These are phyloP conservation scores for Rhododendron simsii DNA, from an alignment of 148 eudicot species.

Conservation along the genomic window DNA sequence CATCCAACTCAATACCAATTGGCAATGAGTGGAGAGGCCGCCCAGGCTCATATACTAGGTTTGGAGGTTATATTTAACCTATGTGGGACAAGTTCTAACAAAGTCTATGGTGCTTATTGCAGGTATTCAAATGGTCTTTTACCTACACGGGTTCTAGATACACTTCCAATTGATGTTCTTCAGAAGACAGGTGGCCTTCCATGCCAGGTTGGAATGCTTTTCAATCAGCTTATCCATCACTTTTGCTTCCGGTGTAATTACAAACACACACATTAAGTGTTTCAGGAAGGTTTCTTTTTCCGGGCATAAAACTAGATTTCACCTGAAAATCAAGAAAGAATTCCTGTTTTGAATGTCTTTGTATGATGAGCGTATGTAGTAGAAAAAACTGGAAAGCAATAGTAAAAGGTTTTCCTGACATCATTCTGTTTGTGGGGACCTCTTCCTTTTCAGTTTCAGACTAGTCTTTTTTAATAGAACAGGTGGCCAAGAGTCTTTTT, in stretches of 20 bases:
- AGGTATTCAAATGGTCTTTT: conserved; percentile 43
- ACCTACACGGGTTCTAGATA: conserved; percentile 43
- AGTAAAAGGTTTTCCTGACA: background rate
- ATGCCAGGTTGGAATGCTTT: conserved; percentile 22
- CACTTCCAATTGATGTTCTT: conserved; percentile 28
- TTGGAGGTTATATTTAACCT: too few relatives aligned
- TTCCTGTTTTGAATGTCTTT: background rate
- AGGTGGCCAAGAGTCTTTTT: background rate
- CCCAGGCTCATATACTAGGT: too few relatives aligned
- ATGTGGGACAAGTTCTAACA: too few relatives aligned
- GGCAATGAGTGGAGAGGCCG: too few relatives aligned
- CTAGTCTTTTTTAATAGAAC: background rate
- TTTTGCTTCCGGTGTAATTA: background rate
- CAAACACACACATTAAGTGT: background rate
- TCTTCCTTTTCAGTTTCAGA: background rate
- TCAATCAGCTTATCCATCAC: background rate
- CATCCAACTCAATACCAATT: too few relatives aligned
- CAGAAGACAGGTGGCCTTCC: conserved; percentile 43
- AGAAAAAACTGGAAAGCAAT: background rate
- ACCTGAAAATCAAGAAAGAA: background rate
- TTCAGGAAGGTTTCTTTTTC: background rate
- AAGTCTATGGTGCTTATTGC: conserved; percentile 3
- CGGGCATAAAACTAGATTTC: background rate
- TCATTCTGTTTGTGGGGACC: background rate
- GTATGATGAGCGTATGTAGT: background rate